Evolutionary conservation across 371 early-diverging fungal genomes (phyloP).

Genomic region (Mortierella sp.): DNA sequence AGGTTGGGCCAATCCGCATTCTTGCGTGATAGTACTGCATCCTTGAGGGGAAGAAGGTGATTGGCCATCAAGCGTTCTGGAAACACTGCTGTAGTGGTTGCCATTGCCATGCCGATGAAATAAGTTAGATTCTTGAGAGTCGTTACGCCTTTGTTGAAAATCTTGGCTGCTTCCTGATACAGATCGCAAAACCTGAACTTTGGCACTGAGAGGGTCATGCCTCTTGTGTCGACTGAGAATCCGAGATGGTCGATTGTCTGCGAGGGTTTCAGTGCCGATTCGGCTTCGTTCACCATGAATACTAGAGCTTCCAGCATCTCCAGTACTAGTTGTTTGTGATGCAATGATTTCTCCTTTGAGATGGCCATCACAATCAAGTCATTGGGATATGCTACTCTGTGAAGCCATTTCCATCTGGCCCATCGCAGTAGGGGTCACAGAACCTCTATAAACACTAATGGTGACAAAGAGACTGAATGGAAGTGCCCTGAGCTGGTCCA

Average conservation of each 20-base stretch:
- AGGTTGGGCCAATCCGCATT: constrained; percentile 9
- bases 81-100: constrained; percentile 30
- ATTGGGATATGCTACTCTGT: constrained; percentile 32
- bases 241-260: constrained; percentile 39
- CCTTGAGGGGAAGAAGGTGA: neutral
- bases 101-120: constrained; percentile 38
- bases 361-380: constrained; percentile 17
- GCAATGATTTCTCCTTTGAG: constrained; percentile 4
- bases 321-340: neutral
- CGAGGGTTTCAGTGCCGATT: constrained; percentile 27
- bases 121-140: constrained; percentile 17
- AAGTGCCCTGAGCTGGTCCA: constrained; percentile 57
- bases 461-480: constrained; percentile 57
- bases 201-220: constrained; percentile 28
- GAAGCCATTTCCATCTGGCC: constrained; percentile 41
- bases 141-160: neutral
- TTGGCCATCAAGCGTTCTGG: constrained; percentile 22
- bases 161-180: constrained; percentile 8
- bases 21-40: neutral
- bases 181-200: constrained; percentile 34
- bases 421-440: constrained; percentile 45
- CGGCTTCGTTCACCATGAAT: constrained; percentile 33
- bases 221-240: constrained; percentile 20
- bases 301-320: constrained; percentile 25
- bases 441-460: constrained; percentile 56